Evolutionary conservation across 345 rosid species (phyloP), one percentile per base, ranked within the genome.

Genomic region (Raphanus raphanistrum): DNA sequence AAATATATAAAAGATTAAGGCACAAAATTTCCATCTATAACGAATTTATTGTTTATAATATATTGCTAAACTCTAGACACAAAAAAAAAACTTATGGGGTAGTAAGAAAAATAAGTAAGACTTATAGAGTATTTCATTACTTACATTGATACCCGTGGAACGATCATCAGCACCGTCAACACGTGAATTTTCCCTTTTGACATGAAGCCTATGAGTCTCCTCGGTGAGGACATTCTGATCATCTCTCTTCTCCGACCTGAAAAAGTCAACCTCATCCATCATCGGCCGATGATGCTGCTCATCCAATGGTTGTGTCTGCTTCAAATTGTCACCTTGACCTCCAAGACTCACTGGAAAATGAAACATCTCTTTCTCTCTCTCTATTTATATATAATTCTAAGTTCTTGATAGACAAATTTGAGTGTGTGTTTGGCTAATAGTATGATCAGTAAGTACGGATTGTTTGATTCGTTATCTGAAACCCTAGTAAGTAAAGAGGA

Each of bases 191-290:
- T 90, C 94, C 69, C 70, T 80, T 86, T 90, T 90, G 75, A 88
- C 85, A 59, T 63, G 76, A 66, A 82, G 85, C 60, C 65, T 26
- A 16, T 72, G 16, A 50, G 41, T 36, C 61, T 80, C 68, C 0
- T 72, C 82, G 15, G 74, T 54, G 33, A 55, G 32, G 7, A 12
- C 63, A 21, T 78, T 62, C 41, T 77, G 59, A 28, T 73, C 81
- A 68, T 72, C 83, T 55, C 88, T 89, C 62, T 82, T 80, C 15
- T 86, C 85, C 10, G 82, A 79, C 16, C 74, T 80, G 74, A 94
- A 92, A 86, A 94, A 94, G 79, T 94, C 98, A 33, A 94, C 94
- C 73, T 89, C 98, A 52, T 82, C 85, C 11, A 86, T 81, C 29
- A 76, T 77, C 38, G 76, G 41, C 10, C 79, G 87, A 28, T 81